Conservation (phyloP, 2,329 filamentous ascomycete species). For the Tolypocladium tundrense region DNA sequence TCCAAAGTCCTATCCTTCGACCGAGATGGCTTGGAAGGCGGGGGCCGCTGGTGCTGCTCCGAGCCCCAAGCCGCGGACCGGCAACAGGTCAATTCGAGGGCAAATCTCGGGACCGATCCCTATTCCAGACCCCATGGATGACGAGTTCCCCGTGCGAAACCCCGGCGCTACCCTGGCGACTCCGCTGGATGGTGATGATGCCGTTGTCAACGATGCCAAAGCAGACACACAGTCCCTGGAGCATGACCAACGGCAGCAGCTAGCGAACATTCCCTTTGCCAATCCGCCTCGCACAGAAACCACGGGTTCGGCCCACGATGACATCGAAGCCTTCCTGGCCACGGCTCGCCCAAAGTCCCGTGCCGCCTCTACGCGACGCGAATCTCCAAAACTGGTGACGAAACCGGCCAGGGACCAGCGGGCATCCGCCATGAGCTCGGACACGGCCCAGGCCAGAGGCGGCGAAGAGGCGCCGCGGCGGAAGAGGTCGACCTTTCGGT, state of each 20-base stretch:
- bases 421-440: slow-evolving; percentile 3
- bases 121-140: slow-evolving; percentile 35
- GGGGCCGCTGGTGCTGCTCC: slow-evolving; percentile 23
- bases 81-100: slow-evolving; percentile 42
- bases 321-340: neutral
- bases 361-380: neutral
- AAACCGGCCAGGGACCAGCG: neutral
- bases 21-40: slow-evolving; percentile 32
- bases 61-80: slow-evolving; percentile 10
- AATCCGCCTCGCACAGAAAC: neutral
- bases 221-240: neutral
- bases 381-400: neutral
- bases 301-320: neutral
- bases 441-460: slow-evolving; percentile 7
- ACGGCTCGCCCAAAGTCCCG: neutral
- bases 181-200: slow-evolving; percentile 11
- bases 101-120: slow-evolving; percentile 54
- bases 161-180: slow-evolving; percentile 25
- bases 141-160: slow-evolving; percentile 43
- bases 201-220: slow-evolving; percentile 10
- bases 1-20: neutral
- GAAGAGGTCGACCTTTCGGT: slow-evolving; percentile 48
- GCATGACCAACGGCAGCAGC: neutral
- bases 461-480: slow-evolving; percentile 28
- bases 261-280: neutral